These are phyloP conservation scores for Trypanosoma mega DNA, from an alignment of 208 protist genomes.

Conservation along the genomic window DNA sequence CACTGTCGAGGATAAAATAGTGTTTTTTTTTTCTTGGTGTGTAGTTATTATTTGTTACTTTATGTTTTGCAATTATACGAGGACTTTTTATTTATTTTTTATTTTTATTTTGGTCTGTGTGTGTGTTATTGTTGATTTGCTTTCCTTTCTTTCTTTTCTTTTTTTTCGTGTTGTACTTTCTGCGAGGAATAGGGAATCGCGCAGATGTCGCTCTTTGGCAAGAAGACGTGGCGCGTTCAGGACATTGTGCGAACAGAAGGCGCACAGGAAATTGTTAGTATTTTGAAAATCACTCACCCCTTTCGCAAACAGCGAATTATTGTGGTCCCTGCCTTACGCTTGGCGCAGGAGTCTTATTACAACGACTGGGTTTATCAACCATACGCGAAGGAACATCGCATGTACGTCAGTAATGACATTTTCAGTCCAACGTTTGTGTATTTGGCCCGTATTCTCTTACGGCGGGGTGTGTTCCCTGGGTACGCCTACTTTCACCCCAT, in stretches of 20 bases:
- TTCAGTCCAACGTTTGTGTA: constrained; percentile 84
- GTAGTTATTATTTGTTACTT: too few species aligned
- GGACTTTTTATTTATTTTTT: constrained; percentile 25
- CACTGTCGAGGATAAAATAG: too few species aligned
- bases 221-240: constrained; percentile 74
- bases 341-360: constrained; percentile 70
- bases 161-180: background rate
- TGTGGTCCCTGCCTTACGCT: constrained; percentile 67
- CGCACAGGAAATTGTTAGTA: constrained; percentile 52
- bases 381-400: constrained; percentile 82
- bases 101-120: constrained; percentile 7
- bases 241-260: constrained; percentile 69
- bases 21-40: too few species aligned
- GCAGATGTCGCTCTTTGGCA: constrained; percentile 22
- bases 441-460: constrained; percentile 55
- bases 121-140: background rate
- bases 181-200: background rate
- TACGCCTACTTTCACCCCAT: constrained; percentile 88
- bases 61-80: background rate
- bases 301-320: constrained; percentile 78
- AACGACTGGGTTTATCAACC: constrained; percentile 87
- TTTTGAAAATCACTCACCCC: constrained; percentile 75
- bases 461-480: constrained; percentile 48
- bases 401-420: constrained; percentile 88
- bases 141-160: constrained; percentile 9